Evolutionary conservation across 2,329 filamentous ascomycete genomes (phyloP), one percentile per base, ranked within the genome.

Genomic region (Taxawa tesnikishii): DNA sequence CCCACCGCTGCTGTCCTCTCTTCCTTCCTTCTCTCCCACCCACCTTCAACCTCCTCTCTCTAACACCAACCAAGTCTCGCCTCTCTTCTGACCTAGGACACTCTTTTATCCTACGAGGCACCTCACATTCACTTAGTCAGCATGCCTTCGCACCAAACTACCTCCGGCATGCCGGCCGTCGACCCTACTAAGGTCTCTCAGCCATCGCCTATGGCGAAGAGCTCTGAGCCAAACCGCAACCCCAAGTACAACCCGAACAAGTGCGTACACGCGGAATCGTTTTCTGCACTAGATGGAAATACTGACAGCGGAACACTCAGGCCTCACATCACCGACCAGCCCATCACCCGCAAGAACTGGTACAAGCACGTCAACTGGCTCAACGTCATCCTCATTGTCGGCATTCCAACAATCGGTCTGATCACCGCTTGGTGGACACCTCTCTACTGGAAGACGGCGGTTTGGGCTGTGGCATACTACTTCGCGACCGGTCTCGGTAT

Each of bases 321-420:
- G 63, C 70, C 79, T 50, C 84, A 93, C 60, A 90, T 93, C 59
- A 75, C 83, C 43, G 84, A 92, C 43, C 73, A 73, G 41, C 79
- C 81, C 36, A 78, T 92, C 47, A 93, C 83, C 38, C 70, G 67
- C 59, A 64, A 68, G 49, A 94, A 93, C 66, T 90, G 83, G 82
- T 77, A 85, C 63, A 79, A 87, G 63, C 85, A 94, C 54, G 71
- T 94, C 66, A 85, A 93, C 70, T 94, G 85, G 84, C 70, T 94
- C 44, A 94, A 93, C 58, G 77, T 83, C 41, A 70, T 68, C 40
- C 71, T 94, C 55, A 88, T 93, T 54, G 58, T 92, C 43, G 67
- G 79, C 44, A 70, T 93, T 28, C 85, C 87, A 26, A 40, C 87
- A 29, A 65, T 72, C 36, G 85, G 85, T 41, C 70, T 79, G 51